Percentiles rank a stretch among this genome's conserved stretches.
Evolutionary conservation across 1,284 basidiomycete species (phyloP).

Genomic region (Cronartium ribicola): DNA sequence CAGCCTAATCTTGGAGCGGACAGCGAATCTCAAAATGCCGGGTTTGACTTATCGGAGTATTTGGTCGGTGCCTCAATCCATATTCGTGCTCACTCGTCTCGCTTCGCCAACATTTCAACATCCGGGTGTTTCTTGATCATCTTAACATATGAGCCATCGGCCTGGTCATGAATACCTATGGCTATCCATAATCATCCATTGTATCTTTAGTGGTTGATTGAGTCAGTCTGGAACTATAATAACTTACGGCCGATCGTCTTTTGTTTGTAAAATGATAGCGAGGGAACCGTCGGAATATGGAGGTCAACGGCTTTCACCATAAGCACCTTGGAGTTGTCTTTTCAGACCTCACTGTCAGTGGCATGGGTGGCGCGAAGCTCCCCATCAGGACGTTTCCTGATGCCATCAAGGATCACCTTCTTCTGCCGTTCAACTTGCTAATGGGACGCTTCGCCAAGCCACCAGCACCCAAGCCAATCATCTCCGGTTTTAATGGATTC

Average conservation of each 20-base stretch:
- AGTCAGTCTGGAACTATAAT: background rate
- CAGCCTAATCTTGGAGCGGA: no score
- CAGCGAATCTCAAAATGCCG: no score
- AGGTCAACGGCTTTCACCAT: slow-evolving; percentile 1
- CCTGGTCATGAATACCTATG: no score
- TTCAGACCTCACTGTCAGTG: background rate
- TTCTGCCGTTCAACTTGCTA: background rate
- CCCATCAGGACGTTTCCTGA: background rate
- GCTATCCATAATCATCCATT: no score
- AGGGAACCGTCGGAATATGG: background rate
- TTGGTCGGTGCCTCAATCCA: background rate
- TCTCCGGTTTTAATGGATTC: slow-evolving; percentile 1
- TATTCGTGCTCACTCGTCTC: background rate
- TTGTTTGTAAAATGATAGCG: background rate
- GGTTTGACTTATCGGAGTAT: slow-evolving; percentile 1
- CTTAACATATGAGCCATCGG: no score
- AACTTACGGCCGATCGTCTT: background rate
- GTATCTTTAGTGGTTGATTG: background rate
- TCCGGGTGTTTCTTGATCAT: background rate
- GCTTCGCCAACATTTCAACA: background rate
- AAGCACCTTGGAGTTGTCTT: slow-evolving; percentile 6
- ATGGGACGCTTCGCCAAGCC: background rate
- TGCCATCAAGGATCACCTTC: slow-evolving; percentile 8
- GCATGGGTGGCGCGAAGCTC: slow-evolving; percentile 6
- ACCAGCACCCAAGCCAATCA: background rate